Base-by-base conservation (phyloP, 2,329 filamentous ascomycete species). In the Arthrobotrys pseudoclavata region DNA sequence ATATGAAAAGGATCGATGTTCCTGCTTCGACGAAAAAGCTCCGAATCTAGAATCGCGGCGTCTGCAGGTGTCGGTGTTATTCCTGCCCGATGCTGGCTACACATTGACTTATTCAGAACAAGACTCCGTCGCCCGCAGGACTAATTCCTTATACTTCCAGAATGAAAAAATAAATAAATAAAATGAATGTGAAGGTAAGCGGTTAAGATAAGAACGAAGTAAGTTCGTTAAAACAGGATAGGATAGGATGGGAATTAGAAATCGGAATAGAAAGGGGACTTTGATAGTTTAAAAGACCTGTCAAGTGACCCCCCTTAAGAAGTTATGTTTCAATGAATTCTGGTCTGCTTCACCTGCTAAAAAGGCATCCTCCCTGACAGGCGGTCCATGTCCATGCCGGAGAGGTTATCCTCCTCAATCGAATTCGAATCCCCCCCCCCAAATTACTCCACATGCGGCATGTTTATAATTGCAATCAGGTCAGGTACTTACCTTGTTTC, bases 371-470 rank as follows among this genome's bases (percentile, higher is more conserved):
- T 57, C 66, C 55, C 71, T 76, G 45, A 52, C 52, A 66, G 69
- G 61, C 53, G 20, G 18, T 24, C 22, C 47, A 24, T 50, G 20
- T 50, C 47, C 42, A 50, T 50, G 47, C 47, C 47, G 47, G 47
- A 50, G 47, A 50, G 47, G 22, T 29, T 31, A 9, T 64, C 37
- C 37, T 60, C 60, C 37, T 53, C 57, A 48, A 61, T 66, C 24
- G 47, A 45, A 45, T 1, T 45, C 67, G 31, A 34, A 34, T 47
- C 50, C 31, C n/a, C 26, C 26, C 31, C 66, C 55, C 13, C 57
- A 57, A 71, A 71, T 71, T 68, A 48, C 71, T 69, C 55, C 71
- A 69, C 71, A 76, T 76, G 71, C 71, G 71, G 71, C 71, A 76
- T 69, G 66, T 70, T 76, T 70, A 66, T 45, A 55, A 68, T 68